phyloP scores from a whole-genome alignment of 2,329 filamentous ascomycete species.

The Amphichorda felina region DNA sequence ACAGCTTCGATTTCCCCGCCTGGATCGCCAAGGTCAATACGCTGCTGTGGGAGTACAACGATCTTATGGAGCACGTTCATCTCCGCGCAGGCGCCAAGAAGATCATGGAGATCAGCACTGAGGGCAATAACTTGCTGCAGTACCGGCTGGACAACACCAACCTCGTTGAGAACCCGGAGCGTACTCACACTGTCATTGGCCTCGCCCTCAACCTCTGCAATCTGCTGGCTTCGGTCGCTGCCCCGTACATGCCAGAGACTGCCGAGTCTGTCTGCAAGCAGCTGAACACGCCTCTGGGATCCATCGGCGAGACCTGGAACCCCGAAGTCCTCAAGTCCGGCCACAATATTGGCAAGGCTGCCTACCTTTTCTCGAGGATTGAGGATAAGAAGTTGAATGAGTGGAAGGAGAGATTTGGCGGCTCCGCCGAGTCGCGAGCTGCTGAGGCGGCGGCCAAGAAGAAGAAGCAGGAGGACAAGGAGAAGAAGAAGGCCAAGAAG shows the following conservation, averaged over 20 bases:
- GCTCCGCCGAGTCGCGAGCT: conserved; percentile 35
- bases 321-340: conserved; percentile 52
- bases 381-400: conserved; percentile 71
- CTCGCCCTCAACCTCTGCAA: conserved; percentile 76
- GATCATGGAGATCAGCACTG: conserved; percentile 54
- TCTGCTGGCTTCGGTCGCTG: conserved; percentile 66
- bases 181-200: conserved; percentile 51
- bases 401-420: conserved; percentile 68
- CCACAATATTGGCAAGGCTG: conserved; percentile 71
- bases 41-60: conserved; percentile 53
- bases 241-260: conserved; percentile 79
- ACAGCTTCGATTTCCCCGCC: conserved; percentile 35
- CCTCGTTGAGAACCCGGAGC: conserved; percentile 39
- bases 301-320: conserved; percentile 49
- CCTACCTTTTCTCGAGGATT: conserved; percentile 73
- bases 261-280: conserved; percentile 65
- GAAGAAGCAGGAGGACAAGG: conserved; percentile 36
- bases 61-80: conserved; percentile 58
- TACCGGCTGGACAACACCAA: conserved; percentile 42
- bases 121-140: conserved; percentile 38
- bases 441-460: conserved; percentile 39
- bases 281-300: conserved; percentile 29
- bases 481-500: conserved; percentile 11
- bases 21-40: conserved; percentile 44
- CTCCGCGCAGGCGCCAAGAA: conserved; percentile 54